Conservation (phyloP, 805 yeast species). For the Metschnikowia anglica region DNA sequence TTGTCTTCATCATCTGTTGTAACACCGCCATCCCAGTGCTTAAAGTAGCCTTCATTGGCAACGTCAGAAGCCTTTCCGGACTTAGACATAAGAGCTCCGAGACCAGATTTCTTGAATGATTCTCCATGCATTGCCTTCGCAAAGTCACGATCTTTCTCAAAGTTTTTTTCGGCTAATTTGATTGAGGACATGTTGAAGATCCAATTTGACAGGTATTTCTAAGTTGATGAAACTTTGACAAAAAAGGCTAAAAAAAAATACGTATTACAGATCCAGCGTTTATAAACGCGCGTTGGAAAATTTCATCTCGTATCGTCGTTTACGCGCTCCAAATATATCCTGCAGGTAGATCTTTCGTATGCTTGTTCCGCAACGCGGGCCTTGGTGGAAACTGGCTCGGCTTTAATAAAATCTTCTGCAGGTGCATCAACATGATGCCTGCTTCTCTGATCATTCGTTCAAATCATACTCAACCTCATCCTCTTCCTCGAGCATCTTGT, state of each 20-base stretch:
- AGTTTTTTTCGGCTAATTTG: slow-evolving; percentile 49
- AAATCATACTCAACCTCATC: slow-evolving; percentile 40
- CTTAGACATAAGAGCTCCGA: slow-evolving; percentile 74
- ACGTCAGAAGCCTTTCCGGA: slow-evolving; percentile 67
- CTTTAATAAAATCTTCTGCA: not conserved
- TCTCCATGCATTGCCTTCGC: slow-evolving; percentile 87
- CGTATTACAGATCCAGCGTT: slow-evolving; percentile 3
- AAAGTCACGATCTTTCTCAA: slow-evolving; percentile 63
- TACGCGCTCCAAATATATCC: slow-evolving; percentile 9
- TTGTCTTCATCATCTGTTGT: slow-evolving; percentile 65
- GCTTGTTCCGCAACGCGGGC: slow-evolving; percentile 9
- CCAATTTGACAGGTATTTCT: slow-evolving; percentile 1
- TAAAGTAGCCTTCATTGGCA: slow-evolving; percentile 87
- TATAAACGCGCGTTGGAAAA: slow-evolving; percentile 10
- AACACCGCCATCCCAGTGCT: slow-evolving; percentile 95
- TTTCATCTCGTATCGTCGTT: slow-evolving; percentile 21
- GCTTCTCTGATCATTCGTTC: slow-evolving; percentile 14
- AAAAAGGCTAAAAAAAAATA: not conserved
- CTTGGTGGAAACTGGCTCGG: slow-evolving; percentile 1
- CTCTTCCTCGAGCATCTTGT: slow-evolving; percentile 37
- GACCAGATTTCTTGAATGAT: slow-evolving; percentile 64
- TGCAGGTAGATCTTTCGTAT: slow-evolving; percentile 6
- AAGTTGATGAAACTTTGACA: slow-evolving; percentile 21
- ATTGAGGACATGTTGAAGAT: slow-evolving; percentile 19
- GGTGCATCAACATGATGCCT: not conserved